Percentiles rank a stretch among this genome's conserved stretches.
Conservation (phyloP, 768 basidiomycete genomes). For the Postia placenta region DNA sequence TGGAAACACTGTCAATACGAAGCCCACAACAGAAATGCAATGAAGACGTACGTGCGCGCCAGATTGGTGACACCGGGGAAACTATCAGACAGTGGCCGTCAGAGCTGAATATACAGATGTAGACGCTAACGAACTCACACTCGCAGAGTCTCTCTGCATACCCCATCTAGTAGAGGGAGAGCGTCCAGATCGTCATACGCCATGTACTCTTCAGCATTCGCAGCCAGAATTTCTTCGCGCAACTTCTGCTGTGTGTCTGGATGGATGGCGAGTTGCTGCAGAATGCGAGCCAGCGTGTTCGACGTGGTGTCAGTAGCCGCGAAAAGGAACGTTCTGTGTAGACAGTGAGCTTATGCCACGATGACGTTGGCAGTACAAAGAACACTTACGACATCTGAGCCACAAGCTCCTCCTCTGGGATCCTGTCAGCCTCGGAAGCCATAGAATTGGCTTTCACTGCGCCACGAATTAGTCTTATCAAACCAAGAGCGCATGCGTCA, state of each 20-base stretch:
- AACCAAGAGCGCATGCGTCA: no score
- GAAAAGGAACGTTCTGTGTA: constrained; percentile 28
- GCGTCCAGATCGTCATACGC: constrained; percentile 18
- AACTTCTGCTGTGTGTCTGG: constrained; percentile 27
- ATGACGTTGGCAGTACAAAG: background rate
- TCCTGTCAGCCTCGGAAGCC: constrained; percentile 3
- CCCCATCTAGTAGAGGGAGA: constrained; percentile 24
- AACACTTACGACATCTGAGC: constrained; percentile 9
- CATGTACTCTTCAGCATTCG: constrained; percentile 17
- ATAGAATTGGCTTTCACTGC: constrained; percentile 11
- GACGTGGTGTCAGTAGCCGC: constrained; percentile 27
- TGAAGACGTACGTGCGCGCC: background rate
- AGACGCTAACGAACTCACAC: constrained; percentile 11
- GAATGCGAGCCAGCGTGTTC: constrained; percentile 26
- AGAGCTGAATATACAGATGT: no score
- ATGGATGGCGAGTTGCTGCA: constrained; percentile 26
- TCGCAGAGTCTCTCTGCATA: constrained; percentile 18
- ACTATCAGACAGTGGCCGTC: no score
- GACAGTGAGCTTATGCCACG: background rate
- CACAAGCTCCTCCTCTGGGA: constrained; percentile 8
- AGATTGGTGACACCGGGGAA: background rate
- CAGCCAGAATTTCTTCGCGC: constrained; percentile 26
- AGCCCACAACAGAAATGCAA: no score
- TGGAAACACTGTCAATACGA: constrained; percentile 15
- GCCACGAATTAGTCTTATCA: no score